Conservation (phyloP, 495 filamentous ascomycete species). For the Clohesyomyces aquaticus region DNA sequence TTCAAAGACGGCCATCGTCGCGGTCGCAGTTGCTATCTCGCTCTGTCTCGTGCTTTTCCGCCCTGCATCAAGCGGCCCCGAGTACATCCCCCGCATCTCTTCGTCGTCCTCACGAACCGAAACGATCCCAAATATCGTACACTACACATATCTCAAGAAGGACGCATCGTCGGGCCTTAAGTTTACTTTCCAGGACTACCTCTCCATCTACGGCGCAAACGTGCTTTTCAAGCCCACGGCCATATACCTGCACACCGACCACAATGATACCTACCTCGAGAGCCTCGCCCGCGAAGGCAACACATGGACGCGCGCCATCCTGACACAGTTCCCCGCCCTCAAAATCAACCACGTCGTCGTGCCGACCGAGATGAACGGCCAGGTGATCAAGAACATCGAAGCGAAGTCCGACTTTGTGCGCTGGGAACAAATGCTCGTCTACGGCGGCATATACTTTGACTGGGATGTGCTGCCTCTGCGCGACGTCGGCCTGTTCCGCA, state of each 20-base stretch:
- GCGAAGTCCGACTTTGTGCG: constrained; percentile 28
- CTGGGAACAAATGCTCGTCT: constrained; percentile 1
- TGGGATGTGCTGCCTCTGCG: constrained; percentile 15
- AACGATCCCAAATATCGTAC: constrained; percentile 33
- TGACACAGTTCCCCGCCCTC: constrained; percentile 1
- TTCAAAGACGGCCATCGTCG: not conserved
- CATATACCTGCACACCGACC: constrained; percentile 27
- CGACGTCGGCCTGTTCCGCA: constrained; percentile 1
- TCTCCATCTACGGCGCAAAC: constrained; percentile 12
- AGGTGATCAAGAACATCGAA: constrained; percentile 1
- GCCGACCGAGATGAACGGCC: not conserved
- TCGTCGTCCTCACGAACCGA: not conserved
- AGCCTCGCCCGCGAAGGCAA: not conserved
- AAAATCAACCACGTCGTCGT: constrained; percentile 2
- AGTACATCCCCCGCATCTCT: not conserved
- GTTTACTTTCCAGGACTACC: constrained; percentile 16
- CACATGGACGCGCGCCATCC: constrained; percentile 19
- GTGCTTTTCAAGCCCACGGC: constrained; percentile 5
- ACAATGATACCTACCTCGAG: constrained; percentile 9
- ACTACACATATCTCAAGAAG: constrained; percentile 21
- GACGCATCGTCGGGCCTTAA: constrained; percentile 3
- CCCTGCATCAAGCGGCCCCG: not conserved
- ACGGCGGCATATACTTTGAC: constrained; percentile 27
- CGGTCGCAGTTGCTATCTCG: not conserved
- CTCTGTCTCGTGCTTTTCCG: not conserved